Conservation (phyloP, 2,329 filamentous ascomycete species). For the Cladosporium sp. region DNA sequence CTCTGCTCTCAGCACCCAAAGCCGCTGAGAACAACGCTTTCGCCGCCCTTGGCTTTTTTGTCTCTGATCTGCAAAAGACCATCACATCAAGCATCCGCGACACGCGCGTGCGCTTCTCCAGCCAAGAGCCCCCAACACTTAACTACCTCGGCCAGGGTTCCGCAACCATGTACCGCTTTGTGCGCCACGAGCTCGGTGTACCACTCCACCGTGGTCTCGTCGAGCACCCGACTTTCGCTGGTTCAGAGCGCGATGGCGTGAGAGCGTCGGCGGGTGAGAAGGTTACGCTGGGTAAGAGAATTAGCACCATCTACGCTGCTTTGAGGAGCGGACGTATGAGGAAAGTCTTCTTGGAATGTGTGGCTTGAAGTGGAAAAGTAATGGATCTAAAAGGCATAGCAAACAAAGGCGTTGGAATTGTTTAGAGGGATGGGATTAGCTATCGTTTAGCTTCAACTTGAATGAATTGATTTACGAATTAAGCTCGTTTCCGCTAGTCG, state of each 20-base stretch:
- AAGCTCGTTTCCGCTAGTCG: too few species aligned
- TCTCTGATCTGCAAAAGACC: constrained; percentile 2
- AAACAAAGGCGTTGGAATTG: too few species aligned
- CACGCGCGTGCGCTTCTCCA: constrained; percentile 12
- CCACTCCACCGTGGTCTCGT: constrained; percentile 21
- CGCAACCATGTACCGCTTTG: constrained; percentile 20
- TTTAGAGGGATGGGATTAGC: too few species aligned
- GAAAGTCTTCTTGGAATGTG: constrained; percentile 16
- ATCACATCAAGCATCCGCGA: constrained; percentile 10
- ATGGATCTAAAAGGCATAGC: too few species aligned
- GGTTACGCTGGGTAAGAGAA: constrained; percentile 18
- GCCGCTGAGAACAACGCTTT: neutral
- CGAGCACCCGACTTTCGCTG: constrained; percentile 21
- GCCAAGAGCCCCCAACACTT: constrained; percentile 7
- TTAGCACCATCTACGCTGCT: constrained; percentile 23
- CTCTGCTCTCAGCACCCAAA: neutral
- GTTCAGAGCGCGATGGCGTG: constrained; percentile 13
- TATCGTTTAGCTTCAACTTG: too few species aligned
- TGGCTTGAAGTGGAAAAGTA: constrained; percentile 5
- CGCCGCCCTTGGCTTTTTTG: constrained; percentile 4
- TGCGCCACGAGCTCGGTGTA: constrained; percentile 18
- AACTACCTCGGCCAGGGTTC: constrained; percentile 19
- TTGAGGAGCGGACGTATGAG: constrained; percentile 20
- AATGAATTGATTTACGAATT: too few species aligned
- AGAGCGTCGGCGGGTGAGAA: constrained; percentile 13